These are phyloP conservation scores for Fraxinus xanthoxyloides DNA, from an alignment of 305 asterid species.

Conservation along the genomic window DNA sequence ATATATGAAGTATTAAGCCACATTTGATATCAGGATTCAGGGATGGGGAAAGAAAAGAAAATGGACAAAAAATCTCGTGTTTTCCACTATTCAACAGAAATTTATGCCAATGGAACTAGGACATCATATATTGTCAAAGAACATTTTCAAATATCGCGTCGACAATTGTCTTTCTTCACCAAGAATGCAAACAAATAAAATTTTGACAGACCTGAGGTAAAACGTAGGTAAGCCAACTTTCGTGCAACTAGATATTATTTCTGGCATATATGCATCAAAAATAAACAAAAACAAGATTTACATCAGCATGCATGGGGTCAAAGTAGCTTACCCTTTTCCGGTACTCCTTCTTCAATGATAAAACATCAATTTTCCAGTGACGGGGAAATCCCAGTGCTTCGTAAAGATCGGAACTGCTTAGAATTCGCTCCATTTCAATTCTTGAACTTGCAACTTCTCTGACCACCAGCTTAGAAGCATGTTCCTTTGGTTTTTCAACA, in stretches of 20 bases:
- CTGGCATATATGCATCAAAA: constrained; percentile 10
- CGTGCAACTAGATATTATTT: background rate
- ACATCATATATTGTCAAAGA: background rate
- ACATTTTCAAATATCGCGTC: background rate
- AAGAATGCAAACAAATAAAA: background rate
- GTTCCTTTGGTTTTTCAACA: constrained; percentile 58
- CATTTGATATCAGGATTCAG: background rate
- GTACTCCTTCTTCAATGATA: constrained; percentile 82
- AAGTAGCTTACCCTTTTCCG: constrained; percentile 65
- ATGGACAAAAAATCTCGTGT: background rate
- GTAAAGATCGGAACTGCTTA: constrained; percentile 71
- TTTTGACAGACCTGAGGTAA: background rate
- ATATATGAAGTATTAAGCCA: background rate
- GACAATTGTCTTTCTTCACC: background rate
- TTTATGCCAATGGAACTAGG: background rate
- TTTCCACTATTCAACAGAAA: background rate
- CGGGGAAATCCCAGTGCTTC: constrained; percentile 92
- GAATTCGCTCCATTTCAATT: constrained; percentile 83
- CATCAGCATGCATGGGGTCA: background rate
- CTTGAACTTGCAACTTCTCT: constrained; percentile 64
- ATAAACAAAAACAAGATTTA: background rate
- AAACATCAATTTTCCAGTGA: constrained; percentile 59
- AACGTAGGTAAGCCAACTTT: background rate
- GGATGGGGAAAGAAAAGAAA: background rate
- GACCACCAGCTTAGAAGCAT: constrained; percentile 49